Conservation (phyloP, 140 eudicot genomes). For the Ambrosia hybrid region DNA sequence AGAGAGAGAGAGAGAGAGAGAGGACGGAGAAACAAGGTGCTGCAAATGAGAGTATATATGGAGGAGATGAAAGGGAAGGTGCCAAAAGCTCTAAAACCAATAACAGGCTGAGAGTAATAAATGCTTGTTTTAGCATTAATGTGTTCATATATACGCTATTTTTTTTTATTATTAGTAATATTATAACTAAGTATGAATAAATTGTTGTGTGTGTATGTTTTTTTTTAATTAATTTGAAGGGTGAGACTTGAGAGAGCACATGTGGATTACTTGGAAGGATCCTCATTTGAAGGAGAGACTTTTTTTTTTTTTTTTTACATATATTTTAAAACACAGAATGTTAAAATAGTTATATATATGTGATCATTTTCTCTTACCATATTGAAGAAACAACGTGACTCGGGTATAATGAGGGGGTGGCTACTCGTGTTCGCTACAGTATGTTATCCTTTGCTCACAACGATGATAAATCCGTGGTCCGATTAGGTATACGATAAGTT, state of each 20-base stretch:
- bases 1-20: too few relatives aligned
- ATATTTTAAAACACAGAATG: too few relatives aligned
- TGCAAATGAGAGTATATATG: conserved; percentile 37
- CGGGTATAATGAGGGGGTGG: too few relatives aligned
- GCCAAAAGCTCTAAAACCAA: conserved; percentile 33
- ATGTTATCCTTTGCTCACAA: too few relatives aligned
- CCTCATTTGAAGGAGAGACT: neutral
- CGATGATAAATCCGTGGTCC: too few relatives aligned
- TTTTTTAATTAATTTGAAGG: conserved; percentile 10
- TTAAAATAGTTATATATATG: too few relatives aligned
- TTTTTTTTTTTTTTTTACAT: neutral
- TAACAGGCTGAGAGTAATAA: conserved; percentile 49
- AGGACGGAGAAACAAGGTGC: conserved; percentile 17
- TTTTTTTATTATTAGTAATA: neutral
- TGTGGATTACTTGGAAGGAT: conserved; percentile 40
- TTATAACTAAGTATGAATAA: neutral
- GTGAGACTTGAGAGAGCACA: conserved; percentile 7
- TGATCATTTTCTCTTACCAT: too few relatives aligned
- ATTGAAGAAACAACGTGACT: too few relatives aligned
- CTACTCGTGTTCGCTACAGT: too few relatives aligned
- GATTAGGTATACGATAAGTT: too few relatives aligned
- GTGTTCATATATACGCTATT: neutral
- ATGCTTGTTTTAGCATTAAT: conserved; percentile 39
- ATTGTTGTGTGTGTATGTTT: neutral
- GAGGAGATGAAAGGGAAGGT: conserved; percentile 48